Conservation (phyloP, 2,329 filamentous ascomycete genomes). For the Hypoxylon sp. region DNA sequence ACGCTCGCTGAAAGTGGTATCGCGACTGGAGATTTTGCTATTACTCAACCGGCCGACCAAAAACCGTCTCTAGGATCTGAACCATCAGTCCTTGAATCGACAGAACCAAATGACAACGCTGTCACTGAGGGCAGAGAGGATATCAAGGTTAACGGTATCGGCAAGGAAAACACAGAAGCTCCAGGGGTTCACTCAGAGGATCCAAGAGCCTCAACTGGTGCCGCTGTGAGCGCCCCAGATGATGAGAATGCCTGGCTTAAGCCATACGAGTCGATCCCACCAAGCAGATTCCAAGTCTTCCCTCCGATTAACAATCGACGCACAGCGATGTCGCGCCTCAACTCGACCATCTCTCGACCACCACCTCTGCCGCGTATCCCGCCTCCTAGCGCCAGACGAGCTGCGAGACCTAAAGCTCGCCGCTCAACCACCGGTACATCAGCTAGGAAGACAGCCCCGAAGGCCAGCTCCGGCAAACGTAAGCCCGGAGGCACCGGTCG, state of each 20-base stretch:
- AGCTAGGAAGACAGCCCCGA: slow-evolving; percentile 57
- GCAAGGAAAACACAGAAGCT: slow-evolving; percentile 45
- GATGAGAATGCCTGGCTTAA: slow-evolving; percentile 61
- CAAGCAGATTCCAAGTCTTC: slow-evolving; percentile 83
- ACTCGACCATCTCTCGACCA: slow-evolving; percentile 58
- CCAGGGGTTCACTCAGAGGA: slow-evolving; percentile 44
- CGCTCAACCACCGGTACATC: slow-evolving; percentile 56
- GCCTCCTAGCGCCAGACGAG: slow-evolving; percentile 54
- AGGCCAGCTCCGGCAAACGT: slow-evolving; percentile 62
- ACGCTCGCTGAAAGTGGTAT: slow-evolving; percentile 52
- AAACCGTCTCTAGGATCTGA: slow-evolving; percentile 53
- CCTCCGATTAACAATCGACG: slow-evolving; percentile 73
- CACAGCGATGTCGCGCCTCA: slow-evolving; percentile 62
- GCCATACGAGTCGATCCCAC: slow-evolving; percentile 72
- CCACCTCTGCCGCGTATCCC: slow-evolving; percentile 48
- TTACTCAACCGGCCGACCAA: slow-evolving; percentile 46
- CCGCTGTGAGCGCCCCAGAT: slow-evolving; percentile 49
- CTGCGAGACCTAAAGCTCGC: slow-evolving; percentile 59
- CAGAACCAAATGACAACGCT: slow-evolving; percentile 57
- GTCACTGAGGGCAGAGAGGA: slow-evolving; percentile 40
- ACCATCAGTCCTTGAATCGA: slow-evolving; percentile 58
- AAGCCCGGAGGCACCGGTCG: slow-evolving; percentile 75
- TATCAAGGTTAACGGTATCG: slow-evolving; percentile 50
- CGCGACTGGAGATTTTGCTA: slow-evolving; percentile 54
- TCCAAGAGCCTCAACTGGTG: slow-evolving; percentile 31